A percentile compares a stretch with the other conserved stretches of the same genome.
phyloP scores from a whole-genome alignment of 345 rosid genomes.

The Rhodamnia argentea region DNA sequence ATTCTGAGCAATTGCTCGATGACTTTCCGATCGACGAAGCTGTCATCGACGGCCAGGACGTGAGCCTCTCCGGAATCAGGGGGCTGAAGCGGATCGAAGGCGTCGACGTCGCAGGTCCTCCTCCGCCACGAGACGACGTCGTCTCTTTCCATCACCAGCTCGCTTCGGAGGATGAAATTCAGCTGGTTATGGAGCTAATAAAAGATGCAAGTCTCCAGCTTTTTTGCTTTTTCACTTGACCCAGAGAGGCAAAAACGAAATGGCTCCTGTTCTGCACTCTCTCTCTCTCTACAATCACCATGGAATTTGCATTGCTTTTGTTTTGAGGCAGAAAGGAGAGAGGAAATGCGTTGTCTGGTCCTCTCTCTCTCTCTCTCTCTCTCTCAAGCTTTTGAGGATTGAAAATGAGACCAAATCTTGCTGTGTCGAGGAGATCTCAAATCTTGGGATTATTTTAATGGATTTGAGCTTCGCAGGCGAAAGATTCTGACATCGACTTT shows the following conservation, averaged over 20 bases:
- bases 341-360: background rate
- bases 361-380: background rate
- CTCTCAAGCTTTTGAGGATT: background rate
- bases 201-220: background rate
- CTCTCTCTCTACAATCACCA: background rate
- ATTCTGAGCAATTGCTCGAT: constrained; percentile 15
- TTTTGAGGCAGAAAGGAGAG: background rate
- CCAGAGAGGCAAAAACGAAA: background rate
- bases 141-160: background rate
- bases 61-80: constrained; percentile 1
- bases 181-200: background rate
- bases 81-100: background rate
- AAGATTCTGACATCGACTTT: background rate
- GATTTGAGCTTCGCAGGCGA: background rate
- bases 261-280: background rate
- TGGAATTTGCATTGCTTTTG: background rate
- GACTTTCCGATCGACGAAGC: constrained; percentile 19
- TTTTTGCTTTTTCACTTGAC: background rate
- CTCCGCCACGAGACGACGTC: background rate
- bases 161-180: background rate
- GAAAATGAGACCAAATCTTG: background rate
- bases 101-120: background rate
- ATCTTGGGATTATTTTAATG: background rate
- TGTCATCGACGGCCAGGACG: constrained; percentile 23
- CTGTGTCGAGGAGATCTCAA: background rate